A percentile compares a stretch with the other conserved stretches of the same genome.
These are phyloP conservation scores for Penicillium parvum DNA, from an alignment of 495 filamentous ascomycete genomes.

Conservation along the genomic window DNA sequence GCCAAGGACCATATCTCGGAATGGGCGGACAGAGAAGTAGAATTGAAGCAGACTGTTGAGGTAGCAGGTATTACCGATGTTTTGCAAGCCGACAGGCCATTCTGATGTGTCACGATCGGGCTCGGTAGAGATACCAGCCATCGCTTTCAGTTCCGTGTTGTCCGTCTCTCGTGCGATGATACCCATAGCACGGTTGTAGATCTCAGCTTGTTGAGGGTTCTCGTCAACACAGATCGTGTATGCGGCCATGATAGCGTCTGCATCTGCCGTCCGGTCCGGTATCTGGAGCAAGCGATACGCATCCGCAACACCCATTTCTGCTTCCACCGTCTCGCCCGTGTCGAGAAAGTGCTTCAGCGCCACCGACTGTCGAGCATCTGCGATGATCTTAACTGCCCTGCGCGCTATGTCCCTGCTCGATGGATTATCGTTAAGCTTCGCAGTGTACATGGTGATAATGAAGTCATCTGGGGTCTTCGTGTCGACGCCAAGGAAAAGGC, in stretches of 20 bases:
- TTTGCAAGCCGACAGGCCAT: conserved; percentile 79
- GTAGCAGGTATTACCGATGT: conserved; percentile 97
- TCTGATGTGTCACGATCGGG: conserved; percentile 35
- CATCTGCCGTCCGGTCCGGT: conserved; percentile 47
- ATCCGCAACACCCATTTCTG: conserved; percentile 54
- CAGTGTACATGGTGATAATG: conserved; percentile 52
- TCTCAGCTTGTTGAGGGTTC: conserved; percentile 42
- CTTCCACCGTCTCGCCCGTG: conserved; percentile 48
- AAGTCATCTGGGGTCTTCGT: conserved; percentile 54
- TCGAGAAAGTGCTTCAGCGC: conserved; percentile 51
- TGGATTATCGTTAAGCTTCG: conserved; percentile 52
- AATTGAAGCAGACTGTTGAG: conserved; percentile 96
- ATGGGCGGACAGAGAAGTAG: conserved; percentile 80
- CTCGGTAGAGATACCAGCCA: conserved; percentile 32
- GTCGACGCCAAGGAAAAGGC: conserved; percentile 53
- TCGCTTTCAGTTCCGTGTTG: conserved; percentile 38
- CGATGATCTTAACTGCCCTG: conserved; percentile 55
- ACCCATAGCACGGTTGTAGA: conserved; percentile 45
- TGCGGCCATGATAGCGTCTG: conserved; percentile 46
- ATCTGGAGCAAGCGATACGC: conserved; percentile 56
- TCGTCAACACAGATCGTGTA: conserved; percentile 49
- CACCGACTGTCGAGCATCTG: conserved; percentile 50
- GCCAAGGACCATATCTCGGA: conserved; percentile 74
- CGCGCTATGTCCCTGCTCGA: conserved; percentile 44
- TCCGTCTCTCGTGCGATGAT: conserved; percentile 49